These are phyloP conservation scores for Medicago lupulina DNA, from an alignment of 306 rosid species.

Conservation along the genomic window DNA sequence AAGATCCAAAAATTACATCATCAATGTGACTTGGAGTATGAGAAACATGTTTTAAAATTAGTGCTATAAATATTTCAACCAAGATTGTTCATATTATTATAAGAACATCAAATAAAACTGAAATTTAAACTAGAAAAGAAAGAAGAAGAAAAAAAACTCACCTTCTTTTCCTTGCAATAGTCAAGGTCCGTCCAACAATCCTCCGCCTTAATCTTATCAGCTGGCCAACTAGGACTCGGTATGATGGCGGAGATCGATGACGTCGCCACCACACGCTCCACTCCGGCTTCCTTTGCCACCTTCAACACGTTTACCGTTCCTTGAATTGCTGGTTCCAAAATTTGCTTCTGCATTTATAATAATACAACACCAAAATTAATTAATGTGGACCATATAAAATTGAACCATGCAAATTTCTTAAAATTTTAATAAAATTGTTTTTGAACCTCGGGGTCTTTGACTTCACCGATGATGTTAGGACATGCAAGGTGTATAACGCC, in stretches of 20 bases:
- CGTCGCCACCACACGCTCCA: conserved; percentile 77
- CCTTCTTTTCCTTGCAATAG: conserved; percentile 73
- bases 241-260: conserved; percentile 72
- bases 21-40: no score
- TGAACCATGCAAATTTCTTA: not conserved
- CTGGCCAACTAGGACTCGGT: conserved; percentile 83
- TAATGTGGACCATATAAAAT: not conserved
- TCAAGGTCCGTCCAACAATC: conserved; percentile 83
- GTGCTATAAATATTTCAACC: not conserved
- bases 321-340: conserved; percentile 82
- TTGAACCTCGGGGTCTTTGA: conserved; percentile 71
- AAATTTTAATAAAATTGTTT: not conserved
- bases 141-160: conserved; percentile 39
- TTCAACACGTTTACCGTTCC: conserved; percentile 78
- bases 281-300: conserved; percentile 83
- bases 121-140: no score
- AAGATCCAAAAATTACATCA: no score
- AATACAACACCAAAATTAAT: not conserved
- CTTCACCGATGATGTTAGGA: conserved; percentile 74
- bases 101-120: not conserved
- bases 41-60: no score
- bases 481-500: conserved; percentile 93
- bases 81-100: no score
- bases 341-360: conserved; percentile 35
- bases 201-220: conserved; percentile 61